phyloP scores from a whole-genome alignment of 2,329 filamentous ascomycete species.

The Tolypocladium album region DNA sequence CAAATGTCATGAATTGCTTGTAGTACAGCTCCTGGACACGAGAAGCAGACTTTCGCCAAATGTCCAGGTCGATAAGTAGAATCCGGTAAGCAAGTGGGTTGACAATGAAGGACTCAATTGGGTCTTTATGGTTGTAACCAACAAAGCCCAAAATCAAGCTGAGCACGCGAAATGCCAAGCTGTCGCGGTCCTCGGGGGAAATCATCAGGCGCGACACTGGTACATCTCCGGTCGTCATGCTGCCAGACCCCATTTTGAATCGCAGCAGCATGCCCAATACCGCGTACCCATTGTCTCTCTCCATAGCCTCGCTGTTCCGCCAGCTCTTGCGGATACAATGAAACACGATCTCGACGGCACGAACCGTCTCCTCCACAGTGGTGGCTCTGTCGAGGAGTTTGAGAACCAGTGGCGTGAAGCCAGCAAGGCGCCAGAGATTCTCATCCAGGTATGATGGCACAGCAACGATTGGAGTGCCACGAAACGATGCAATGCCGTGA shows the following conservation, averaged over 20 bases:
- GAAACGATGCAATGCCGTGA: slow-evolving; percentile 72
- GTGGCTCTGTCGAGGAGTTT: slow-evolving; percentile 73
- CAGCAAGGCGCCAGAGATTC: slow-evolving; percentile 85
- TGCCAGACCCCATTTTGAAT: slow-evolving; percentile 60
- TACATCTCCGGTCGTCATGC: slow-evolving; percentile 17
- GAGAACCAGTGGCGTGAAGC: slow-evolving; percentile 74
- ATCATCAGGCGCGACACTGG: slow-evolving; percentile 30
- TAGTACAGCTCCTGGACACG: slow-evolving; percentile 85
- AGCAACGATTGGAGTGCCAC: slow-evolving; percentile 72
- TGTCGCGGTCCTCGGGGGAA: slow-evolving; percentile 41
- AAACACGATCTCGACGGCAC: slow-evolving; percentile 75
- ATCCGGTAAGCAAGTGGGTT: slow-evolving; percentile 93
- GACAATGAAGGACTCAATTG: slow-evolving; percentile 83
- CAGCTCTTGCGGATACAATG: slow-evolving; percentile 82
- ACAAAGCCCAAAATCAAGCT: slow-evolving; percentile 75
- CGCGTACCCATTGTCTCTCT: slow-evolving; percentile 87
- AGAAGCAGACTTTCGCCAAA: slow-evolving; percentile 73
- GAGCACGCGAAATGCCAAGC: slow-evolving; percentile 53
- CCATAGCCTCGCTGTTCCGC: slow-evolving; percentile 98
- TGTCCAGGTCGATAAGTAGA: slow-evolving; percentile 82
- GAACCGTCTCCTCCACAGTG: slow-evolving; percentile 58
- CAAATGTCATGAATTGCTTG: slow-evolving; percentile 80
- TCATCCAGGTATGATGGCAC: slow-evolving; percentile 82
- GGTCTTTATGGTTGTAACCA: slow-evolving; percentile 71
- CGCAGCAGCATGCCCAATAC: slow-evolving; percentile 76